These are phyloP conservation scores for Malus asiatica DNA, from an alignment of 306 rosid genomes.

Conservation along the genomic window DNA sequence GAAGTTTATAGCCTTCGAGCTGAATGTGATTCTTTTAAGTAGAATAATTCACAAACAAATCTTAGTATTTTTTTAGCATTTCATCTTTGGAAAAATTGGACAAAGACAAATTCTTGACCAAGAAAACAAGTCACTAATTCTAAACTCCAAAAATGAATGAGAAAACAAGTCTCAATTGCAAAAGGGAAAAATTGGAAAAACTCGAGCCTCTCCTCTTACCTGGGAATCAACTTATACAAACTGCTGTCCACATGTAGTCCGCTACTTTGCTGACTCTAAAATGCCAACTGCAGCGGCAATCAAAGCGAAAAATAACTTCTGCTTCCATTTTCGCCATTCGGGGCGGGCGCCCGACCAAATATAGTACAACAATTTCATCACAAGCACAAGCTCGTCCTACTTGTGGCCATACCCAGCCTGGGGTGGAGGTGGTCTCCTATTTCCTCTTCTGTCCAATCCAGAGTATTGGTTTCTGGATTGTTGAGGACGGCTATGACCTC, in stretches of 20 bases:
- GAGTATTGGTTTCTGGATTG: slow-evolving; percentile 51
- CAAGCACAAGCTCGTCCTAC: slow-evolving; percentile 11
- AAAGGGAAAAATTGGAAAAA: too few species aligned
- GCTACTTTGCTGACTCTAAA: not conserved
- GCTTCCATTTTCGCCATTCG: slow-evolving; percentile 1
- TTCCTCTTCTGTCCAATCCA: slow-evolving; percentile 43
- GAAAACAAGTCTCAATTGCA: too few species aligned
- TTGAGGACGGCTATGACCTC: slow-evolving; percentile 36
- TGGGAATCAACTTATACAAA: too few species aligned
- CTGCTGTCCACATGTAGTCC: too few species aligned
- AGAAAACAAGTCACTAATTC: not conserved
- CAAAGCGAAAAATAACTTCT: not conserved
- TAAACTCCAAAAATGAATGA: not conserved
- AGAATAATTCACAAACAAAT: too few species aligned
- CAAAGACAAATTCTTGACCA: too few species aligned
- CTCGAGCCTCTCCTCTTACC: too few species aligned
- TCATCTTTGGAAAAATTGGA: too few species aligned
- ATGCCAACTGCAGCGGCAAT: not conserved
- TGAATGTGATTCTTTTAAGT: too few species aligned
- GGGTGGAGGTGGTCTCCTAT: slow-evolving; percentile 45
- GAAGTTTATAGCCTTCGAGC: too few species aligned
- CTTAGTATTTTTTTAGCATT: too few species aligned
- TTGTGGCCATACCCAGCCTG: slow-evolving; percentile 33
- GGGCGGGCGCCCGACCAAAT: not conserved
- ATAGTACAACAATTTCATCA: slow-evolving; percentile 36